A percentile compares a stretch with the other conserved stretches of the same genome.
phyloP scores from a whole-genome alignment of 441 rosid species.

The Croton setiger region DNA sequence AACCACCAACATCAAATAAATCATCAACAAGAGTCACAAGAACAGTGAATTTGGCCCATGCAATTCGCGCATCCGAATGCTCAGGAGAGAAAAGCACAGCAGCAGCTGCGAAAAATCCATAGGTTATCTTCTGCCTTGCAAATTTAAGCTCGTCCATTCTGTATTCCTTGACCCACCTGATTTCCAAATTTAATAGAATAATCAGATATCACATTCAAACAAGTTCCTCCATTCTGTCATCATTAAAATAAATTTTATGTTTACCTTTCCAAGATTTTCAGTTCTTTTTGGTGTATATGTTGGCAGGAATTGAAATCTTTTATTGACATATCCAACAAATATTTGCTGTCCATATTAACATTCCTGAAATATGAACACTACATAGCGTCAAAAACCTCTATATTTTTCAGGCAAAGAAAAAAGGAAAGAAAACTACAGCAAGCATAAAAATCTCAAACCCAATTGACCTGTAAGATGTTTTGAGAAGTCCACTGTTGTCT shows the following conservation, averaged over 20 bases:
- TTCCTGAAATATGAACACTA: slow-evolving; percentile 30
- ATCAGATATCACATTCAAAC: too few species aligned
- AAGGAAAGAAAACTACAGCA: not conserved
- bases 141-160: slow-evolving; percentile 64
- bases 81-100: slow-evolving; percentile 57
- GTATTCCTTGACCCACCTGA: slow-evolving; percentile 66
- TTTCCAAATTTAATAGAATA: not conserved
- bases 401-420: not conserved
- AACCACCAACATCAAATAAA: slow-evolving; percentile 75
- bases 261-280: slow-evolving; percentile 44
- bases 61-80: slow-evolving; percentile 64
- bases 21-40: slow-evolving; percentile 77
- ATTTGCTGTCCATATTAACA: slow-evolving; percentile 30
- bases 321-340: slow-evolving; percentile 52
- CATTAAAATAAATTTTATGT: not conserved
- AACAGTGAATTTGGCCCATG: slow-evolving; percentile 84
- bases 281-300: slow-evolving; percentile 50
- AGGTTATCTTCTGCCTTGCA: slow-evolving; percentile 68
- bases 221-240: too few species aligned
- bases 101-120: slow-evolving; percentile 76
- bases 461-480: slow-evolving; percentile 17
- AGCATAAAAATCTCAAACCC: too few species aligned
- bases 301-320: slow-evolving; percentile 66
- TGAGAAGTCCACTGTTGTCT: not conserved
- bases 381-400: not conserved